Evolutionary conservation across 2,329 filamentous ascomycete species (phyloP).

Genomic region (Neofusicoccum ribis): DNA sequence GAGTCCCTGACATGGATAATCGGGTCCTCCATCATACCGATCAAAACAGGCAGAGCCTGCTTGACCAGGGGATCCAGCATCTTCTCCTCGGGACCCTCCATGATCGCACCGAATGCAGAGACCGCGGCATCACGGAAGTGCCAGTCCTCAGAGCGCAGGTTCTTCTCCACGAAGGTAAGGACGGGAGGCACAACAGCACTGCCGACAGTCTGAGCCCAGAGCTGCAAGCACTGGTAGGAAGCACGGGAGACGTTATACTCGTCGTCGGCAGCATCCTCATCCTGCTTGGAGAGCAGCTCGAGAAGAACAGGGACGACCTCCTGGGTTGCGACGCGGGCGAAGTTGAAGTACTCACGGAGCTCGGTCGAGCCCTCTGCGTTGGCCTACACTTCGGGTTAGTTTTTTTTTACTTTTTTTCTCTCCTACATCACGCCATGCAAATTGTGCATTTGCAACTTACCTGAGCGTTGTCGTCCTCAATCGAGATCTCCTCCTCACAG

Average conservation of each 20-base stretch:
- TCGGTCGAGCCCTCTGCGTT: slow-evolving; percentile 74
- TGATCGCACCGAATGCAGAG: slow-evolving; percentile 95
- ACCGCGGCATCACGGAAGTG: slow-evolving; percentile 92
- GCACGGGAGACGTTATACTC: slow-evolving; percentile 97
- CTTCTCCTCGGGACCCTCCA: slow-evolving; percentile 96
- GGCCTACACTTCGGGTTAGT: slow-evolving; percentile 39
- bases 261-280: slow-evolving; percentile 93
- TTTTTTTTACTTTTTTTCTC: background rate
- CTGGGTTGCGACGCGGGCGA: slow-evolving; percentile 85
- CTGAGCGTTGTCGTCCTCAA: slow-evolving; percentile 93
- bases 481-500: slow-evolving; percentile 96
- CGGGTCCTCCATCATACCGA: slow-evolving; percentile 87
- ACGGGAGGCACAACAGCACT: slow-evolving; percentile 82
- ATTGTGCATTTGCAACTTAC: slow-evolving; percentile 45
- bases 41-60: slow-evolving; percentile 87
- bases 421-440: background rate
- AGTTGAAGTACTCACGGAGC: slow-evolving; percentile 92
- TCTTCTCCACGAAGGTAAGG: slow-evolving; percentile 85
- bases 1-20: slow-evolving; percentile 93
- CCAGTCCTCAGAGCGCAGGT: slow-evolving; percentile 91
- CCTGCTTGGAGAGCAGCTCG: slow-evolving; percentile 88
- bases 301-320: slow-evolving; percentile 94
- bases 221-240: slow-evolving; percentile 92
- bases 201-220: slow-evolving; percentile 91
- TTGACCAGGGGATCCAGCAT: slow-evolving; percentile 92